Evolutionary conservation across 495 filamentous ascomycete genomes (phyloP).

Genomic region (Aspergillus panamensis): DNA sequence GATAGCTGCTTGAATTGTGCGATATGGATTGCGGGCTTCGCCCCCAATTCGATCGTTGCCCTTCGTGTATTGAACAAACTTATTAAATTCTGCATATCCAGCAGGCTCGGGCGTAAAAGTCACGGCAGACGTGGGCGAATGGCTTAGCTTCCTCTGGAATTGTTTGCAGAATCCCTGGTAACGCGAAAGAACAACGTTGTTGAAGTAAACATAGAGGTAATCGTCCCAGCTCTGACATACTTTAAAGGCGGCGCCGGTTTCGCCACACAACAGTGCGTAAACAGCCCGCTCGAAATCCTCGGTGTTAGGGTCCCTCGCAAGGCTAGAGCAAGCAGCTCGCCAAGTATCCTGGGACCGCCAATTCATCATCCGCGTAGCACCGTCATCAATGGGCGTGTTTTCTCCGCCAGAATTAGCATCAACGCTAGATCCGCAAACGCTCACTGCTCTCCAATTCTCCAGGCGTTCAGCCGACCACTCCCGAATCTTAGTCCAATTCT

Average conservation of each 20-base stretch:
- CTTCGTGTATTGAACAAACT: constrained; percentile 37
- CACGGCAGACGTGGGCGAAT: constrained; percentile 33
- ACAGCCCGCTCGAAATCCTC: constrained; percentile 83
- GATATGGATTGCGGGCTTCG: constrained; percentile 45
- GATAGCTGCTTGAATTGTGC: constrained; percentile 48
- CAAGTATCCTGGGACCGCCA: constrained; percentile 56
- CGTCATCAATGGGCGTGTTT: constrained; percentile 40
- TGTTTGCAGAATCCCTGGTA: constrained; percentile 46
- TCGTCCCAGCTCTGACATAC: constrained; percentile 85
- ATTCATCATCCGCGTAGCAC: constrained; percentile 47
- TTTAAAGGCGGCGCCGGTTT: constrained; percentile 68
- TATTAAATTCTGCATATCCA: constrained; percentile 39
- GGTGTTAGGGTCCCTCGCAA: constrained; percentile 63
- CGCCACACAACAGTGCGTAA: constrained; percentile 82
- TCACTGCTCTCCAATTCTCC: constrained; percentile 78
- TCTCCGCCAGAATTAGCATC: constrained; percentile 29
- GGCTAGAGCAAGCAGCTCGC: constrained; percentile 76
- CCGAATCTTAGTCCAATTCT: constrained; percentile 63
- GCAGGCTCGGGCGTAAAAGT: constrained; percentile 37
- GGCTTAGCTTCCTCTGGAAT: constrained; percentile 41
- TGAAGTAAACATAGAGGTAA: constrained; percentile 85
- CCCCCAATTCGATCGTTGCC: constrained; percentile 35
- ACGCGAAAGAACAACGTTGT: constrained; percentile 63
- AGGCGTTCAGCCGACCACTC: constrained; percentile 77
- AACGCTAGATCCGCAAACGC: constrained; percentile 42